These are phyloP conservation scores for Wickerhamomyces ciferrii DNA, from an alignment of 805 yeast species.

Conservation along the genomic window DNA sequence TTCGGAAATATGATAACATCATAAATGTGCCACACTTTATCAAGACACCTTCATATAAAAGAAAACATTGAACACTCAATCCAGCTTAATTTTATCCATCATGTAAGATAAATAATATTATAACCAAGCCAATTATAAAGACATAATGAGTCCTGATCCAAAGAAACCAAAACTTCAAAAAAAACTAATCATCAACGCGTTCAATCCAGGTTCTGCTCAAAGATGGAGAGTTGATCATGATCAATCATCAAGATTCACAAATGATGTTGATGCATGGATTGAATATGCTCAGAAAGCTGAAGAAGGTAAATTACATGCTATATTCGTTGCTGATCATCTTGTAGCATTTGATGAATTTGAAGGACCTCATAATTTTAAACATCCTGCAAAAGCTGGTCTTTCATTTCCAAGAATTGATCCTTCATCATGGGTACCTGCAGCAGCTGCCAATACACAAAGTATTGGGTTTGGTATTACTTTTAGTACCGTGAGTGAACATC, in stretches of 20 bases:
- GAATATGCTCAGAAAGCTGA: slow-evolving; percentile 27
- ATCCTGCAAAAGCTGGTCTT: not conserved
- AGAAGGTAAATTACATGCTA: slow-evolving; percentile 27
- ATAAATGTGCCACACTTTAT: too few relatives aligned
- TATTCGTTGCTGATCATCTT: not conserved
- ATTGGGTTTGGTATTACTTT: slow-evolving; percentile 19
- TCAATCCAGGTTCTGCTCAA: not conserved
- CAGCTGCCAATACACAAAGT: slow-evolving; percentile 34
- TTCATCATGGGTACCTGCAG: slow-evolving; percentile 28
- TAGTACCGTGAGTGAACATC: slow-evolving; percentile 35
- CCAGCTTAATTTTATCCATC: too few relatives aligned
- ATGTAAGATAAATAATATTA: too few relatives aligned
- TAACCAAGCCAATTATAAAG: too few relatives aligned
- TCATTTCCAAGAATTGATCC: slow-evolving; percentile 23
- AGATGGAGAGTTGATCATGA: not conserved
- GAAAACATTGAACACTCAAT: too few relatives aligned
- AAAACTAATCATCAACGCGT: not conserved
- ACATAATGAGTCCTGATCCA: not conserved
- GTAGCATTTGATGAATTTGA: not conserved
- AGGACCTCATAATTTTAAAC: not conserved
- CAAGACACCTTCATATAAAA: too few relatives aligned
- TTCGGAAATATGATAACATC: too few relatives aligned
- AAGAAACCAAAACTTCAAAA: not conserved
- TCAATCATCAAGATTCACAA: not conserved
- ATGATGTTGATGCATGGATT: slow-evolving; percentile 25